Conservation (phyloP, 257 asterid species). For the Scutellaria minor region DNA sequence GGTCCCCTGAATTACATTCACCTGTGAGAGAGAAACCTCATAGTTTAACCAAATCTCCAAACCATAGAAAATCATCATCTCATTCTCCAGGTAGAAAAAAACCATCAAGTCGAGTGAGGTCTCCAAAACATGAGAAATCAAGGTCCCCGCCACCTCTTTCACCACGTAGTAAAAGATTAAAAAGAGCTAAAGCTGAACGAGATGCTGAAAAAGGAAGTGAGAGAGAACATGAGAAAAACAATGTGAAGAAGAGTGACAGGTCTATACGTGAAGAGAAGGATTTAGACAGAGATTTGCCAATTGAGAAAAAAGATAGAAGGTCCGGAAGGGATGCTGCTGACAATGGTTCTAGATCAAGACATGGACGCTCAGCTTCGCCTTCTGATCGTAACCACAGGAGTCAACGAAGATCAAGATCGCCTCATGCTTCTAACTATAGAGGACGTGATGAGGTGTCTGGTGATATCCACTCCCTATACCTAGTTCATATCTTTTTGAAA, state of each 20-base stretch:
- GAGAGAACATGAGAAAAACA: conserved; percentile 54
- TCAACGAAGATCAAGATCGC: conserved; percentile 76
- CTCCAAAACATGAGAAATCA: conserved; percentile 53
- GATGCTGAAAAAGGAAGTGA: conserved; percentile 54
- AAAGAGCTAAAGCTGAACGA: conserved; percentile 61
- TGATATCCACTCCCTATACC: conserved; percentile 60
- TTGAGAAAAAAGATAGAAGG: conserved; percentile 59
- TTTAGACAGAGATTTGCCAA: conserved; percentile 48
- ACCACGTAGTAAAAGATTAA: conserved; percentile 75
- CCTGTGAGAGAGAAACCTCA: conserved; percentile 51
- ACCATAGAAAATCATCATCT: conserved; percentile 51
- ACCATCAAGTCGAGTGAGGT: conserved; percentile 46
- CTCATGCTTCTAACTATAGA: conserved; percentile 57
- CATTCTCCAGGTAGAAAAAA: conserved; percentile 60
- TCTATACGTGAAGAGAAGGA: conserved; percentile 50
- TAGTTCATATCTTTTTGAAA: conserved; percentile 23
- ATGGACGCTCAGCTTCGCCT: conserved; percentile 62
- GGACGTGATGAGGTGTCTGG: conserved; percentile 88
- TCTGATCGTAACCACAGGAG: conserved; percentile 58
- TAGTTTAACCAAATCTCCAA: conserved; percentile 55
- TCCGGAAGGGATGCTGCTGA: conserved; percentile 60
- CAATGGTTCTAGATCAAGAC: conserved; percentile 60
- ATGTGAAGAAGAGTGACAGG: conserved; percentile 54
- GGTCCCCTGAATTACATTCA: conserved; percentile 44
- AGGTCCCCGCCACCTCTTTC: conserved; percentile 56